Evolutionary conservation across 1,284 basidiomycete species (phyloP).

Genomic region (Ustilago hordei): DNA sequence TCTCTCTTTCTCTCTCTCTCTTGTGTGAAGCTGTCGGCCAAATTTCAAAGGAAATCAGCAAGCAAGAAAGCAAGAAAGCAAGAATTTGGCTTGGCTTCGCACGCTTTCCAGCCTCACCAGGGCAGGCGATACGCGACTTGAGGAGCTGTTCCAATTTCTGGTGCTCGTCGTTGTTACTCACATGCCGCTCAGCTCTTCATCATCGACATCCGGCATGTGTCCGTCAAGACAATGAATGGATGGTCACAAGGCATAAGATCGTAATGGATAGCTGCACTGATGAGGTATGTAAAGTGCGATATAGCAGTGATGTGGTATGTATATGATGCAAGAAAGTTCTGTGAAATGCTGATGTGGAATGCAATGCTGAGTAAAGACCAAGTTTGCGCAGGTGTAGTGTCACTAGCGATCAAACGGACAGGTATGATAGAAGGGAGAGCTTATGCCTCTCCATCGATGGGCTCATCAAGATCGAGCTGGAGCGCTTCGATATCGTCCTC

Average conservation of each 20-base stretch:
- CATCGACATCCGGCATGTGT: background rate
- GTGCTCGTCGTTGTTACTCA: background rate
- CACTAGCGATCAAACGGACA: background rate
- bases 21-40: background rate
- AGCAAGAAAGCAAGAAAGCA: background rate
- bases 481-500: conserved; percentile 30
- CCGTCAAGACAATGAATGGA: background rate
- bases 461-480: conserved; percentile 30
- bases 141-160: background rate
- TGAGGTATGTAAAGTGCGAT: background rate
- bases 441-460: conserved; percentile 1
- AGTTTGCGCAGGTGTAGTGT: background rate
- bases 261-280: background rate
- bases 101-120: background rate
- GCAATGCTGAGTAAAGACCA: background rate
- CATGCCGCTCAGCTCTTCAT: background rate
- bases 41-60: background rate
- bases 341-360: background rate
- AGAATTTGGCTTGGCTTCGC: no score
- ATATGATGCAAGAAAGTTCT: background rate
- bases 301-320: conserved; percentile 1
- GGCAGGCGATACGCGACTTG: background rate
- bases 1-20: no score
- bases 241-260: background rate
- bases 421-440: background rate